Percentiles rank a stretch among this genome's conserved stretches.
Evolutionary conservation across 2,329 filamentous ascomycete genomes (phyloP).

Genomic region (Phialemoniopsis sp.): DNA sequence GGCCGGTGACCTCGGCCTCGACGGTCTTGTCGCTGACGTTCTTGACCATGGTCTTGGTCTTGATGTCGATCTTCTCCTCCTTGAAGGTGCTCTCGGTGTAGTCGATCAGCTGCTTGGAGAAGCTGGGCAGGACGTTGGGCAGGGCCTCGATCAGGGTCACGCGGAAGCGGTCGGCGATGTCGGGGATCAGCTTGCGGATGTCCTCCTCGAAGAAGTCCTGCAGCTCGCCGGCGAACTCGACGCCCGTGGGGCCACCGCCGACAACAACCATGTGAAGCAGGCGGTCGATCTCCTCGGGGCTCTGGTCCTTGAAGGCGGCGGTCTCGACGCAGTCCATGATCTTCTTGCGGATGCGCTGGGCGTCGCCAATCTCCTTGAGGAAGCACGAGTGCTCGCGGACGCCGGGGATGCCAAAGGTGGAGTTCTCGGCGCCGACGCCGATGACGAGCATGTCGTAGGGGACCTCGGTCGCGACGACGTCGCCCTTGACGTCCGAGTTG

Average conservation of each 20-base stretch:
- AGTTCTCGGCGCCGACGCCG: conserved; percentile 96
- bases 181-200: conserved; percentile 95
- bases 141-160: conserved; percentile 97
- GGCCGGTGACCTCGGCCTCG: conserved; percentile 77
- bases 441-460: conserved; percentile 98
- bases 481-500: conserved; percentile 88
- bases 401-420: conserved; percentile 95
- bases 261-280: conserved; percentile 97
- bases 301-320: conserved; percentile 96
- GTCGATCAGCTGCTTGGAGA: conserved; percentile 98
- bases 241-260: conserved; percentile 90
- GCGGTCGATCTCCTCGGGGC: conserved; percentile 81
- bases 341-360: conserved; percentile 92
- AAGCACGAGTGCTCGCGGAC: conserved; percentile 95
- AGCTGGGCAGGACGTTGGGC: conserved; percentile 94
- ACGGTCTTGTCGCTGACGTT: conserved; percentile 90
- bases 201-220: conserved; percentile 99
- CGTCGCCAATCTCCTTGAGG: conserved; percentile 96
- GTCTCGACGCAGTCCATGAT: conserved; percentile 99
- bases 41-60: conserved; percentile 99
- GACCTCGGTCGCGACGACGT: conserved; percentile 77
- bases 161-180: conserved; percentile 92
- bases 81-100: conserved; percentile 99
- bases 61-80: conserved; percentile 96
- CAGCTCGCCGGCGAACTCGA: conserved; percentile 97